phyloP scores from a whole-genome alignment of 768 basidiomycete genomes.

The Exsudoporus frostii region DNA sequence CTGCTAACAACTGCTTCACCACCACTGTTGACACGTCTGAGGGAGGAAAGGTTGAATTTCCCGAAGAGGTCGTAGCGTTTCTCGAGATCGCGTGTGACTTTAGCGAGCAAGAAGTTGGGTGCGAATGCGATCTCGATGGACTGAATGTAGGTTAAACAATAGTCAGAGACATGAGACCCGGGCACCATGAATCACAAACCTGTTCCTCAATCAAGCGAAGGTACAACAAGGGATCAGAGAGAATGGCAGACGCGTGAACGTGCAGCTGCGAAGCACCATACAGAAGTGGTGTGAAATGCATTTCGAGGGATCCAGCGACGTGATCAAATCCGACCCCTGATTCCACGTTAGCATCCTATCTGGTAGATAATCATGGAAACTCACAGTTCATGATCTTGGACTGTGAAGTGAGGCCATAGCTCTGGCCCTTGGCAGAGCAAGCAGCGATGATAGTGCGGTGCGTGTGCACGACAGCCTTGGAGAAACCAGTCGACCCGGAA shows the following conservation, averaged over 20 bases:
- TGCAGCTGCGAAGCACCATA: conserved; percentile 29
- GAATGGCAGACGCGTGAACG: conserved; percentile 23
- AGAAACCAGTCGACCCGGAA: conserved; percentile 44
- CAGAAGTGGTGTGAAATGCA: conserved; percentile 37
- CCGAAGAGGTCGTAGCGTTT: conserved; percentile 23
- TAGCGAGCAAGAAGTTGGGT: conserved; percentile 43
- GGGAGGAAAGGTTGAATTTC: conserved; percentile 33
- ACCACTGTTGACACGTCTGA: conserved; percentile 39
- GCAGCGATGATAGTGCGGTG: conserved; percentile 38
- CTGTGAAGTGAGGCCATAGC: conserved; percentile 33
- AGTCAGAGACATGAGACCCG: background rate
- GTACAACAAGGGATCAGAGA: conserved; percentile 22
- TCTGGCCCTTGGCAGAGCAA: conserved; percentile 32
- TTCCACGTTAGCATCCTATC: background rate
- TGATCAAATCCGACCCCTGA: conserved; percentile 45
- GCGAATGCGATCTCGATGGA: conserved; percentile 34
- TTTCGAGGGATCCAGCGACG: conserved; percentile 42
- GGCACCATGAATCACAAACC: conserved; percentile 21
- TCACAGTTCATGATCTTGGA: conserved; percentile 41
- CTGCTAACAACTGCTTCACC: conserved; percentile 41
- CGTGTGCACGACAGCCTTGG: conserved; percentile 40
- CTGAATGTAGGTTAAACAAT: conserved; percentile 16
- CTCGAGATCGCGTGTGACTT: conserved; percentile 34
- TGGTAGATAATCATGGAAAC: background rate
- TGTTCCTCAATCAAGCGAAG: conserved; percentile 36